Base-by-base conservation (phyloP, 2,329 filamentous ascomycete species). In the Fusarium graminum region DNA sequence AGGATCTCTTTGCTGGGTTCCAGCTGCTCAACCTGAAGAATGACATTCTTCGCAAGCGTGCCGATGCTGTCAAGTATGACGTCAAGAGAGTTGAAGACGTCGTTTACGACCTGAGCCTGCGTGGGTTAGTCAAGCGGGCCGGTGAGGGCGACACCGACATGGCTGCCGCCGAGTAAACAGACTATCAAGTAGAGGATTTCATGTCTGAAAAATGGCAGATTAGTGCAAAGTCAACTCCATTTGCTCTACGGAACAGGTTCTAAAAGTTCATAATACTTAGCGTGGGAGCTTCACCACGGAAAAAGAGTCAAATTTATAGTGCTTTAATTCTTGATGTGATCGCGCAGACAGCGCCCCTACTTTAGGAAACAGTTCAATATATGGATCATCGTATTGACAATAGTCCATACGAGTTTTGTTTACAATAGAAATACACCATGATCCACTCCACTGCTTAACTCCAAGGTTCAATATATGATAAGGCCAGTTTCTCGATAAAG, bases 21-120 rank as follows among this genome's bases (percentile, higher is more conserved):
- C 95, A 98, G 85, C 88, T 98, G 69, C 86, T 99, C 69, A 99
- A 99, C 77, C 84, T 99, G 71, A 98, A 98, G 85, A 99, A 99
- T 74, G 95, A 99, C 77, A 89, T 89, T 22, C 80, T 99, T 74
- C 87, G 95, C 60, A 92, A 93, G 81, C 86, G 93, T 64, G 93
- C 92, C 55, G 95, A 99, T 80, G 91, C 90, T 7, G 91, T 99
- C 79, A 99, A 99, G 84, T 99, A 99, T 76, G 90, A 91, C 73
- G 93, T 99, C 74, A 99, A 98, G 85, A 94, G 97, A 77, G 93
- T 97, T 13, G 95, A 99, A 82, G 95, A 98, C 75, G 93, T 99
- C 13, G 94, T 98, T 49, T 99, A 99, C 75, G 95, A 99, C 77
- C 81, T 99, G 56, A 94, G 92, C 25, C 81, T 99, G 75, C 87